Percentiles rank a stretch among this genome's conserved stretches.
phyloP scores from a whole-genome alignment of 768 basidiomycete species.

The Pleurotus pulmonarius region DNA sequence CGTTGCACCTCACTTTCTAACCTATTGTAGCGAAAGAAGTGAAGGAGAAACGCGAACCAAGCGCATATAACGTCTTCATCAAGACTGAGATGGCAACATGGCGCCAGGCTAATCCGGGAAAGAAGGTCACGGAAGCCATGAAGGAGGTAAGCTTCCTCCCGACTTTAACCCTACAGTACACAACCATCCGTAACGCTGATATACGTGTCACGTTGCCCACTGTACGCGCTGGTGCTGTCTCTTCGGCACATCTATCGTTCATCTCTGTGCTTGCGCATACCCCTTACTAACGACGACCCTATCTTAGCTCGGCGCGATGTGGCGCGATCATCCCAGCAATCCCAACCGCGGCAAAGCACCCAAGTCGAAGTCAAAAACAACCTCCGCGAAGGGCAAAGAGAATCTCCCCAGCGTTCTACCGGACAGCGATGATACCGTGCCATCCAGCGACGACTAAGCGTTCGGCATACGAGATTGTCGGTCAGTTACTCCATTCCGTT shows the following conservation, averaged over 20 bases:
- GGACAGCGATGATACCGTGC: slow-evolving; percentile 5
- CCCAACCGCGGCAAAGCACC: slow-evolving; percentile 52
- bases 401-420: not conserved
- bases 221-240: not conserved
- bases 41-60: slow-evolving; percentile 46
- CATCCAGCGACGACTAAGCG: not conserved
- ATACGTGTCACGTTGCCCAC: not conserved
- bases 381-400: slow-evolving; percentile 7
- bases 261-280: not conserved
- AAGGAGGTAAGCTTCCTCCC: slow-evolving; percentile 23
- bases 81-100: slow-evolving; percentile 54
- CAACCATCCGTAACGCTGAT: not conserved
- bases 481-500: too few relatives aligned
- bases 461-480: too few relatives aligned
- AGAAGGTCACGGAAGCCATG: slow-evolving; percentile 51
- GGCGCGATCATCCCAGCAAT: slow-evolving; percentile 61
- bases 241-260: not conserved
- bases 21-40: slow-evolving; percentile 22
- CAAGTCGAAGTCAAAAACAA: slow-evolving; percentile 15
- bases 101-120: slow-evolving; percentile 48
- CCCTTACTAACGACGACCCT: not conserved
- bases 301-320: slow-evolving; percentile 49
- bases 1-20: not conserved
- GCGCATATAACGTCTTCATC: slow-evolving; percentile 57
- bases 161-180: too few relatives aligned